phyloP scores from a whole-genome alignment of 2,329 filamentous ascomycete species.

The Hypoxylon sp. region DNA sequence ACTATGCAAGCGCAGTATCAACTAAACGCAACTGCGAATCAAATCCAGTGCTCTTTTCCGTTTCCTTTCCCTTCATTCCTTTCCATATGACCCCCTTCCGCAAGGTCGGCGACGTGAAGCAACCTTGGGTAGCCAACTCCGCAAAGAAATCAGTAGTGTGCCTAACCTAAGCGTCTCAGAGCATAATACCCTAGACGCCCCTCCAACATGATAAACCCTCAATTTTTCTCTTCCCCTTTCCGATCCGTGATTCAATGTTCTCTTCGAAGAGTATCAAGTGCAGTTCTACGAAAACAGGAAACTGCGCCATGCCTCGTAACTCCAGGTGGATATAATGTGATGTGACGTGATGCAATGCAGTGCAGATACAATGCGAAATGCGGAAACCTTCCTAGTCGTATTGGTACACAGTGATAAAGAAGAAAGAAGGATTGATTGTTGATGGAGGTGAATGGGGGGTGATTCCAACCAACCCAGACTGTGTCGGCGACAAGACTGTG shows the following conservation, averaged over 20 bases:
- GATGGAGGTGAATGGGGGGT: not conserved
- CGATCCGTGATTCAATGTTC: no score
- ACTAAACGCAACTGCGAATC: not conserved
- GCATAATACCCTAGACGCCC: not conserved
- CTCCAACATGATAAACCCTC: not conserved
- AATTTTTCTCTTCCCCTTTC: not conserved
- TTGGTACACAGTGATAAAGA: conserved; percentile 1
- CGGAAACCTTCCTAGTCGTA: not conserved
- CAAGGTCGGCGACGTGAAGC: not conserved
- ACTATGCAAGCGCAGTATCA: not conserved
- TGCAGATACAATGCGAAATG: conserved; percentile 1
- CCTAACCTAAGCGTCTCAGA: not conserved
- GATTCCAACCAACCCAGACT: not conserved
- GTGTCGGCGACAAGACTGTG: not conserved
- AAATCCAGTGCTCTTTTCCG: no score
- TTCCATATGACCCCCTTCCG: not conserved
- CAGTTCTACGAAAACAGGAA: not conserved
- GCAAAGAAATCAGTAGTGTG: no score
- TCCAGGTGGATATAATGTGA: conserved; percentile 13
- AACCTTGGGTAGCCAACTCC: not conserved
- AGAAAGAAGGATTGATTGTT: no score
- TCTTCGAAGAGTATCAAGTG: not conserved
- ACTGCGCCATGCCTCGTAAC: conserved; percentile 8
- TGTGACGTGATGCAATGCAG: conserved; percentile 18
- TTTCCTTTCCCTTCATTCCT: not conserved